Evolutionary conservation across 83 land plant species (phyloP).

Genomic region (Picea abies): DNA sequence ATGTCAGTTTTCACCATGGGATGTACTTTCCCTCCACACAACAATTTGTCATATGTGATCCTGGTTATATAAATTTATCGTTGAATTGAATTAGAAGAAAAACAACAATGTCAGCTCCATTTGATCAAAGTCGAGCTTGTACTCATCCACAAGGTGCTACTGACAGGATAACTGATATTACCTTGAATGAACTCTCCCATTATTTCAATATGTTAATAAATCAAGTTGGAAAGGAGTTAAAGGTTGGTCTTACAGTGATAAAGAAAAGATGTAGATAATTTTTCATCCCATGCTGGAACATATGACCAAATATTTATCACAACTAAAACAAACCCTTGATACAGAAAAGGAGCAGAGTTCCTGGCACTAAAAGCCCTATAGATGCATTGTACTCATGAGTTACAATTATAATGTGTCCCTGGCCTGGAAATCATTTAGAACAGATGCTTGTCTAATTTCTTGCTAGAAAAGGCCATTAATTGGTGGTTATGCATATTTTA

Average conservation of each 20-base stretch:
- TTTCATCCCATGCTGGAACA: slow-evolving; percentile 62
- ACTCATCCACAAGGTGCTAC: background rate
- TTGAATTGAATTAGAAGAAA: background rate
- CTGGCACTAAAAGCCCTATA: too few species aligned
- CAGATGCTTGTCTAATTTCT: too few species aligned
- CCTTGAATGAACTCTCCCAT: slow-evolving; percentile 46
- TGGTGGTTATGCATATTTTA: too few species aligned
- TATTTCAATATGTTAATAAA: slow-evolving; percentile 69
- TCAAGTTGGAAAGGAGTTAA: slow-evolving; percentile 71
- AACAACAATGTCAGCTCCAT: background rate
- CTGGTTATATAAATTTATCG: background rate
- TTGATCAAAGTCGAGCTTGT: background rate
- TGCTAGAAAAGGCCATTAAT: too few species aligned
- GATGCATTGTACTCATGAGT: too few species aligned
- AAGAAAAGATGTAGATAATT: slow-evolving; percentile 84
- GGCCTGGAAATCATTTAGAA: too few species aligned
- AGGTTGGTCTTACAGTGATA: slow-evolving; percentile 71
- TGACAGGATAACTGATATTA: slow-evolving; percentile 10
- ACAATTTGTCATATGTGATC: background rate
- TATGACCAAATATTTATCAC: too few species aligned
- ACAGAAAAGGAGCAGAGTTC: too few species aligned
- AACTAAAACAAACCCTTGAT: too few species aligned
- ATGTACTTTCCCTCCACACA: slow-evolving; percentile 36
- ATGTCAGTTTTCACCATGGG: too few species aligned
- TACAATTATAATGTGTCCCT: too few species aligned